A percentile compares a stretch with the other conserved stretches of the same genome.
Evolutionary conservation across 768 basidiomycete species (phyloP).

Genomic region (Tephrocybe sp.): DNA sequence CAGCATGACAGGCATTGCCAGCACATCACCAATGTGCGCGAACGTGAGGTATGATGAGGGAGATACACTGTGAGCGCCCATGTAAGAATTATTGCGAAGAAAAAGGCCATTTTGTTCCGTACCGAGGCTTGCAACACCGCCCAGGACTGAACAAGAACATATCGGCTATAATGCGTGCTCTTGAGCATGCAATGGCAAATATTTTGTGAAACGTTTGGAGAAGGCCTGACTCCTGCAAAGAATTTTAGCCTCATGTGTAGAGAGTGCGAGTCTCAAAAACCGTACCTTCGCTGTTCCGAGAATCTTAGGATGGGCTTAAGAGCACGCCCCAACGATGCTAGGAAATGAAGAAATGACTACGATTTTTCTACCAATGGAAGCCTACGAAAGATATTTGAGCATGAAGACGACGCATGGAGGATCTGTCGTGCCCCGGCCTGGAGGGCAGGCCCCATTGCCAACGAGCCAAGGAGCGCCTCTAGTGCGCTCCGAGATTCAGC

Average conservation of each 20-base stretch:
- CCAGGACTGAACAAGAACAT: constrained; percentile 97
- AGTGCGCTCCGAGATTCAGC: constrained; percentile 78
- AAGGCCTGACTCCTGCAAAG: too few species aligned
- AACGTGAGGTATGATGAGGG: constrained; percentile 99
- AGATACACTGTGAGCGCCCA: constrained; percentile 61
- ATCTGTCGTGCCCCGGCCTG: constrained; percentile 76
- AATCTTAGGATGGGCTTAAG: constrained; percentile 95
- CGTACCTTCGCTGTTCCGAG: constrained; percentile 89
- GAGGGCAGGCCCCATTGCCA: constrained; percentile 91
- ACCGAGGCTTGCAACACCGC: constrained; percentile 92
- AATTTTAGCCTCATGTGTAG: not conserved
- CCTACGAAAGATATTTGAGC: constrained; percentile 38
- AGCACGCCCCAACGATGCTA: constrained; percentile 82
- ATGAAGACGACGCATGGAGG: not conserved
- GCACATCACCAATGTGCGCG: constrained; percentile 90
- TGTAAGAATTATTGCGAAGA: not conserved
- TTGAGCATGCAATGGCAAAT: constrained; percentile 97
- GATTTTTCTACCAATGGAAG: constrained; percentile 76
- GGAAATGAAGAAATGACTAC: constrained; percentile 46
- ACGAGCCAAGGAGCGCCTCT: constrained; percentile 80
- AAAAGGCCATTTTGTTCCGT: constrained; percentile 22
- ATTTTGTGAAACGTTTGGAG: constrained; percentile 82
- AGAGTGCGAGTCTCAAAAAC: too few species aligned
- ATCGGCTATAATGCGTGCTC: constrained; percentile 95
- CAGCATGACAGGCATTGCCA: constrained; percentile 92